These are phyloP conservation scores for Cystobasidium onofrii DNA, from an alignment of 768 basidiomycete genomes.

Conservation along the genomic window DNA sequence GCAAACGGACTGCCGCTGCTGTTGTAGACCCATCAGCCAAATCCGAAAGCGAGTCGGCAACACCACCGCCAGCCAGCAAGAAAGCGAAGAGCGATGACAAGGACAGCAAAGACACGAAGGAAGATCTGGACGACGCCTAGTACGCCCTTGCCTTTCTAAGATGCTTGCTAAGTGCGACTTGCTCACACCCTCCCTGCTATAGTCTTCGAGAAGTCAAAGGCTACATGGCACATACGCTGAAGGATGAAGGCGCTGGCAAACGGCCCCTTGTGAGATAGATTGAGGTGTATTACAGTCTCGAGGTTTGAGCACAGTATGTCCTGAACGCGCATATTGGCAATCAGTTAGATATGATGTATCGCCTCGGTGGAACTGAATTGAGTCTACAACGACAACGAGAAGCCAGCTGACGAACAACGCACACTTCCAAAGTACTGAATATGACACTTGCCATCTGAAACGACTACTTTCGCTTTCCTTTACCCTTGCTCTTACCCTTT, in stretches of 20 bases:
- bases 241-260: constrained; percentile 26
- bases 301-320: too few species aligned
- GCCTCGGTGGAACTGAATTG: too few species aligned
- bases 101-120: not conserved
- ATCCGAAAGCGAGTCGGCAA: not conserved
- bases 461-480: not conserved
- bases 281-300: too few species aligned
- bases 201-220: not conserved
- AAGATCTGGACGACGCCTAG: constrained; percentile 5
- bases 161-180: not conserved
- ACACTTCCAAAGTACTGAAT: not conserved
- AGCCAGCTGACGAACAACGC: not conserved
- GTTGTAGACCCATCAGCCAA: not conserved
- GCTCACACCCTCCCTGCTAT: not conserved
- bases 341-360: too few species aligned
- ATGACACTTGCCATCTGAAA: not conserved
- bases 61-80: not conserved
- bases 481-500: constrained; percentile 18
- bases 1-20: constrained; percentile 7
- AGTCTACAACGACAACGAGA: not conserved
- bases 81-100: not conserved
- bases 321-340: too few species aligned
- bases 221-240: constrained; percentile 2
- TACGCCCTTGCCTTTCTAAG: not conserved
- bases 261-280: constrained; percentile 16